Conservation (phyloP, 1,284 basidiomycete genomes). For the Fomitopsis pinicola region DNA sequence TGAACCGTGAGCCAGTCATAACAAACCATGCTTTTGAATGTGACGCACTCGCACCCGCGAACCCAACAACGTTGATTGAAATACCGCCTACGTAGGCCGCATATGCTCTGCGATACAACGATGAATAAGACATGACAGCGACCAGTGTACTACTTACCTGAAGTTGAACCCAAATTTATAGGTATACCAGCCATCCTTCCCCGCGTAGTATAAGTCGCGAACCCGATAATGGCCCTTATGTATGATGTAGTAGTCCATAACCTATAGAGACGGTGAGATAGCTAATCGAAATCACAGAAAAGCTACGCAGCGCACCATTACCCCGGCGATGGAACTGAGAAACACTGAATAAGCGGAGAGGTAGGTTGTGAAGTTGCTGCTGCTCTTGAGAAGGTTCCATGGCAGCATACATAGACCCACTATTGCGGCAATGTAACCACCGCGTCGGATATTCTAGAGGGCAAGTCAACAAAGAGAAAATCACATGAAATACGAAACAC, state of each 20-base stretch:
- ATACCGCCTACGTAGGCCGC: constrained; percentile 73
- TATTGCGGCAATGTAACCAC: constrained; percentile 77
- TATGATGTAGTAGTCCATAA: constrained; percentile 82
- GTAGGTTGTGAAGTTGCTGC: constrained; percentile 79
- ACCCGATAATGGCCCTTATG: constrained; percentile 71
- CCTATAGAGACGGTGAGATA: constrained; percentile 23
- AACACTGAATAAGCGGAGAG: constrained; percentile 83
- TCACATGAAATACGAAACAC: neutral
- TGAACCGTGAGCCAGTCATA: constrained; percentile 21
- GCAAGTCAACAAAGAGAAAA: neutral
- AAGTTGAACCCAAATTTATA: constrained; percentile 77
- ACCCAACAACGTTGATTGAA: constrained; percentile 77
- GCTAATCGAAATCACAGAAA: neutral
- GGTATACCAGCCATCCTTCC: constrained; percentile 65
- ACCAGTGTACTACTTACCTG: constrained; percentile 33
- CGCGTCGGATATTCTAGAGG: constrained; percentile 73
- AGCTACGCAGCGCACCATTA: constrained; percentile 46
- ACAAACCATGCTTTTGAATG: constrained; percentile 9
- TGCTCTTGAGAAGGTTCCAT: constrained; percentile 77
- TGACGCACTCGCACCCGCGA: constrained; percentile 56
- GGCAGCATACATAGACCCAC: constrained; percentile 75
- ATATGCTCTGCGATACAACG: constrained; percentile 48
- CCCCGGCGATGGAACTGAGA: constrained; percentile 76
- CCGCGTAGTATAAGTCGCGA: constrained; percentile 63
- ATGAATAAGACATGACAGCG: neutral